phyloP scores from a whole-genome alignment of 768 basidiomycete genomes.

The Clitopilus hobsonii region DNA sequence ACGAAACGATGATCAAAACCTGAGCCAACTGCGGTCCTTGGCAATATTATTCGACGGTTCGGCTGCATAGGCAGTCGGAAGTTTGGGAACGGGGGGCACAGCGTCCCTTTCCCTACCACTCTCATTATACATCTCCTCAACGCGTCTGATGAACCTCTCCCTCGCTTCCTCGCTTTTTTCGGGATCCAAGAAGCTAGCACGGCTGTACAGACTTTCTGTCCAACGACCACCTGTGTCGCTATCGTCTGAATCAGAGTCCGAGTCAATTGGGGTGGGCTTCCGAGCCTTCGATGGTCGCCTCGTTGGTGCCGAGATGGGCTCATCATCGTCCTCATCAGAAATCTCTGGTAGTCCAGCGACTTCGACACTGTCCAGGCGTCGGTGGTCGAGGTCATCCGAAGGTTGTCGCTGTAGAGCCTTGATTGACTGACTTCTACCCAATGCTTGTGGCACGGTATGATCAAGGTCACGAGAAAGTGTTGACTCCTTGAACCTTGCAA shows the following conservation, averaged over 20 bases:
- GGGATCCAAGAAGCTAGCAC: constrained; percentile 47
- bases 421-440: constrained; percentile 27
- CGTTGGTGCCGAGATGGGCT: neutral
- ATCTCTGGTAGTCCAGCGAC: neutral
- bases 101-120: constrained; percentile 25
- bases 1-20: constrained; percentile 23
- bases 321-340: constrained; percentile 1
- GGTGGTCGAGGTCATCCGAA: neutral
- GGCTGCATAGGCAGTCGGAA: constrained; percentile 28
- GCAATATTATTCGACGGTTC: constrained; percentile 3
- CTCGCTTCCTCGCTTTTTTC: constrained; percentile 47
- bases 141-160: constrained; percentile 43
- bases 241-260: constrained; percentile 8
- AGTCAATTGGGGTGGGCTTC: constrained; percentile 6
- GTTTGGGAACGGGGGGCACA: constrained; percentile 41
- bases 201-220: constrained; percentile 45
- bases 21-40: constrained; percentile 22
- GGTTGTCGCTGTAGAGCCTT: neutral
- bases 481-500: constrained; percentile 32
- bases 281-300: constrained; percentile 10
- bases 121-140: constrained; percentile 48
- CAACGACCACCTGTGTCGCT: constrained; percentile 31
- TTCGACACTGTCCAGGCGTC: neutral
- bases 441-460: constrained; percentile 8
- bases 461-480: constrained; percentile 1